A percentile compares a stretch with the other conserved stretches of the same genome.
phyloP scores from a whole-genome alignment of 495 filamentous ascomycete genomes.

The Astrothelium macrocarpum region DNA sequence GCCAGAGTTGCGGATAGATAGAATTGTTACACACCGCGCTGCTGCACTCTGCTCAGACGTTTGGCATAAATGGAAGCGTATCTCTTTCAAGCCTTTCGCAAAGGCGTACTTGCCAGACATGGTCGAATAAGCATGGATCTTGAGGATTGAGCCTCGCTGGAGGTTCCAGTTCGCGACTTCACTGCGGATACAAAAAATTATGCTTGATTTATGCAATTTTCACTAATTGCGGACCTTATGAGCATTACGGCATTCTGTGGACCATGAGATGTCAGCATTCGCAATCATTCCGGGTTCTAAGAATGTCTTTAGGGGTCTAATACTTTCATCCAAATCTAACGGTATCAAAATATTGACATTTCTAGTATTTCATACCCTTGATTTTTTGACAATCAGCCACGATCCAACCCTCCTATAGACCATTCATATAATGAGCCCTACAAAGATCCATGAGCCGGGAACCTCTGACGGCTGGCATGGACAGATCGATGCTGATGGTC shows the following conservation, averaged over 20 bases:
- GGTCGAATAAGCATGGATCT: constrained; percentile 17
- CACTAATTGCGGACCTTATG: not conserved
- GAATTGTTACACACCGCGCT: constrained; percentile 51
- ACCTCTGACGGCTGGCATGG: constrained; percentile 40
- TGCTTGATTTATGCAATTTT: not conserved
- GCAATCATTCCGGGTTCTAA: no score
- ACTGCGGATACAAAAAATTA: not conserved
- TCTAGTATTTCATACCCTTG: not conserved
- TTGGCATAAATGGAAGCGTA: constrained; percentile 96
- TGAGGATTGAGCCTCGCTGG: not conserved
- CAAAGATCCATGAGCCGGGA: constrained; percentile 10
- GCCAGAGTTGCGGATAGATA: not conserved
- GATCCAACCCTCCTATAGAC: not conserved
- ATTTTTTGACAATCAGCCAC: not conserved
- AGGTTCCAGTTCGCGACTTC: not conserved
- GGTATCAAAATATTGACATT: not conserved
- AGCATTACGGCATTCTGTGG: not conserved
- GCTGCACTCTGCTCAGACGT: constrained; percentile 78
- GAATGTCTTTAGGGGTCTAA: no score
- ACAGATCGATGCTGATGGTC: constrained; percentile 27
- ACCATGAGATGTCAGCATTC: not conserved
- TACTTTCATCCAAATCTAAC: not conserved
- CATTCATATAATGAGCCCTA: not conserved
- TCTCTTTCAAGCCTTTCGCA: constrained; percentile 76
- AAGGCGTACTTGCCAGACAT: constrained; percentile 96